Percentiles rank a stretch among this genome's conserved stretches.
Conservation (phyloP, 2,329 filamentous ascomycete genomes). For the Lasiodiplodia sp. region DNA sequence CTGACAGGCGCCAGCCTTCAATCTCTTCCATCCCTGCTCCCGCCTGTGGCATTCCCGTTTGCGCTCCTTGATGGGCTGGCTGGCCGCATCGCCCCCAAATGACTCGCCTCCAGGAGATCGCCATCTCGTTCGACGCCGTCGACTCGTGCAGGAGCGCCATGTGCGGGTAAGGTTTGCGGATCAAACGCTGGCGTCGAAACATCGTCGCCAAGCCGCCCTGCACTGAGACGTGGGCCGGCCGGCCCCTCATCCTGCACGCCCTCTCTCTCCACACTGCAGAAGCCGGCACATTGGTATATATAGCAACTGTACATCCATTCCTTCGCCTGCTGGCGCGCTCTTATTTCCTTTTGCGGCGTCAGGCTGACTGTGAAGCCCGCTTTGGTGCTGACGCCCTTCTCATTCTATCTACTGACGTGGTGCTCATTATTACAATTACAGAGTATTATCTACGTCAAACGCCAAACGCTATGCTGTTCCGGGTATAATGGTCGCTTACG, state of each 20-base stretch:
- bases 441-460: slow-evolving; percentile 19
- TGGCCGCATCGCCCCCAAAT: background rate
- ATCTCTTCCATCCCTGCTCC: slow-evolving; percentile 10
- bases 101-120: slow-evolving; percentile 21
- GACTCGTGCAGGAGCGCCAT: slow-evolving; percentile 20
- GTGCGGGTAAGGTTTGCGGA: slow-evolving; percentile 21
- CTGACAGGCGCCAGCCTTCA: slow-evolving; percentile 6
- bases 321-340: background rate
- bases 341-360: slow-evolving; percentile 14
- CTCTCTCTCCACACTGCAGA: background rate
- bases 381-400: background rate
- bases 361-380: slow-evolving; percentile 13
- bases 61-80: slow-evolving; percentile 1
- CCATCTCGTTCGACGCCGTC: background rate
- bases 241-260: slow-evolving; percentile 19
- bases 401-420: background rate
- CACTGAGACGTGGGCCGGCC: background rate
- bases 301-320: slow-evolving; percentile 8
- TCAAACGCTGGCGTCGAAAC: slow-evolving; percentile 24
- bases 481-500: slow-evolving; percentile 18
- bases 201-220: slow-evolving; percentile 14
- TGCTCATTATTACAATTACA: slow-evolving; percentile 12
- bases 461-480: slow-evolving; percentile 22
- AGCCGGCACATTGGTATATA: slow-evolving; percentile 1
- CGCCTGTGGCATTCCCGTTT: slow-evolving; percentile 12